These are phyloP conservation scores for Bocquillonia castaneifolia DNA, from an alignment of 441 rosid species.

Conservation along the genomic window DNA sequence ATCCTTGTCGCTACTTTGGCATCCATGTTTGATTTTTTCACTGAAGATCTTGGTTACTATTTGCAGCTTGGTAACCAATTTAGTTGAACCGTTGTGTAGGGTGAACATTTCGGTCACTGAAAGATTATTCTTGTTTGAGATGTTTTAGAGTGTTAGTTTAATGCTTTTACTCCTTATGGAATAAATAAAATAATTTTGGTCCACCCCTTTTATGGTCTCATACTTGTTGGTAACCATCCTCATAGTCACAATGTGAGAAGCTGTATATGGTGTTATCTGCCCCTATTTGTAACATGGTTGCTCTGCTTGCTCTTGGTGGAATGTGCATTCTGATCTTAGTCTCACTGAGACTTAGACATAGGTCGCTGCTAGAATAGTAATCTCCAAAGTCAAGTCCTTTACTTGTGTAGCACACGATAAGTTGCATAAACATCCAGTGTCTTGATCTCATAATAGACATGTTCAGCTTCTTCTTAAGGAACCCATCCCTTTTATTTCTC, in stretches of 20 bases:
- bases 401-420: not conserved
- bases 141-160: not conserved
- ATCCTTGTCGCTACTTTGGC: not conserved
- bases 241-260: not conserved
- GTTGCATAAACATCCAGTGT: not conserved
- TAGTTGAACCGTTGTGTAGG: not conserved
- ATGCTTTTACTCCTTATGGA: not conserved
- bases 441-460: not conserved
- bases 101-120: too few relatives aligned
- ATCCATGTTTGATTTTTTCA: not conserved
- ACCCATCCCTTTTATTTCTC: not conserved
- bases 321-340: too few relatives aligned
- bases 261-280: not conserved
- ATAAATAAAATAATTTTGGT: too few relatives aligned
- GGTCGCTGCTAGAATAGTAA: not conserved
- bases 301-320: too few relatives aligned
- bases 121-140: constrained; percentile 7
- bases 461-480: not conserved
- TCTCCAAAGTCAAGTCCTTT: not conserved
- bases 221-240: not conserved
- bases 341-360: too few relatives aligned
- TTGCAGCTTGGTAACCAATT: not conserved
- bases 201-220: not conserved
- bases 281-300: not conserved
- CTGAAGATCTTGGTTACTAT: not conserved